A percentile compares a stretch with the other conserved stretches of the same genome.
Conservation (phyloP, 441 rosid species). For the Isatis lusitanica region DNA sequence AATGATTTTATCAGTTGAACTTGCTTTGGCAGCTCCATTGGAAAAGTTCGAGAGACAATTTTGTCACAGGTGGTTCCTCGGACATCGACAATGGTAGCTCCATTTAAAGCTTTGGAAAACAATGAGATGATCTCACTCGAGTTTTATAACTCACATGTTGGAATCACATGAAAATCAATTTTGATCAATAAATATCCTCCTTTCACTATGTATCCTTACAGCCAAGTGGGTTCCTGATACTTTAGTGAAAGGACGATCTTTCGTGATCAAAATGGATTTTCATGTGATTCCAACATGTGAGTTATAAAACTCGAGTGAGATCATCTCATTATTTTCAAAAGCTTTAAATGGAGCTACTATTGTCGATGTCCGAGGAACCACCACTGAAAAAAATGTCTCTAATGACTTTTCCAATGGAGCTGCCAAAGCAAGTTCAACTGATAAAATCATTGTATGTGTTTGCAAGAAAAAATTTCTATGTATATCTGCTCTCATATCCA, state of each 20-base stretch:
- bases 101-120: slow-evolving; percentile 49
- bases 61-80: slow-evolving; percentile 42
- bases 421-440: slow-evolving; percentile 2
- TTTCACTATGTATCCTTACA: slow-evolving; percentile 53
- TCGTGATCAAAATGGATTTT: slow-evolving; percentile 37
- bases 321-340: slow-evolving; percentile 38
- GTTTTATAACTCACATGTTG: slow-evolving; percentile 13
- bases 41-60: slow-evolving; percentile 31
- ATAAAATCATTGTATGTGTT: slow-evolving; percentile 10
- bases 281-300: slow-evolving; percentile 36
- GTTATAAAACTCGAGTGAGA: slow-evolving; percentile 9
- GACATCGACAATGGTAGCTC: slow-evolving; percentile 51
- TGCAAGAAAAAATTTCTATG: neutral
- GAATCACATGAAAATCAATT: no score
- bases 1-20: slow-evolving; percentile 14
- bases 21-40: neutral
- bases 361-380: slow-evolving; percentile 50
- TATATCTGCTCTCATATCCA: neutral
- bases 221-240: slow-evolving; percentile 41
- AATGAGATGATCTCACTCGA: slow-evolving; percentile 26
- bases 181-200: no score
- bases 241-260: neutral
- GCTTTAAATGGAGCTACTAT: slow-evolving; percentile 53
- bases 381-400: slow-evolving; percentile 40
- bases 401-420: neutral